phyloP scores from a whole-genome alignment of 2,329 filamentous ascomycete genomes.

The Aspergillus luchuensis region DNA sequence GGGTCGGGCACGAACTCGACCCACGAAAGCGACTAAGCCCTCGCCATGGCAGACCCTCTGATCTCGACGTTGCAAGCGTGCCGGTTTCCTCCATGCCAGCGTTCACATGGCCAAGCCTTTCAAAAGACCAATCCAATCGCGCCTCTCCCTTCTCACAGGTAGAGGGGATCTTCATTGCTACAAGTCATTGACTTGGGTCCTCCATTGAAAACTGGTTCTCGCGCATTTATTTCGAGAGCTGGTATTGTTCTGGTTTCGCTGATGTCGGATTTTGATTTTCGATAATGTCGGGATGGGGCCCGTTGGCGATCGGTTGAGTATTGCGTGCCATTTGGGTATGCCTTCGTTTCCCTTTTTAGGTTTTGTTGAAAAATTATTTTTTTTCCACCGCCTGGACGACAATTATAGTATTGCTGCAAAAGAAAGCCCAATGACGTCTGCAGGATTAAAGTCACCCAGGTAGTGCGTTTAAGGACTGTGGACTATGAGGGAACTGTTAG shows the following conservation, averaged over 20 bases:
- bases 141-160: constrained; percentile 2
- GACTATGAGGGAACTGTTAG: neutral
- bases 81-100: constrained; percentile 27
- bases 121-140: constrained; percentile 44
- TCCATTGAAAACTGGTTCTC: constrained; percentile 34
- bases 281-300: constrained; percentile 8
- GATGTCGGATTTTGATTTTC: constrained; percentile 5
- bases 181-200: constrained; percentile 41
- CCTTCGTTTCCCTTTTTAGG: neutral
- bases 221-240: constrained; percentile 14
- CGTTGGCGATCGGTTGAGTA: constrained; percentile 10
- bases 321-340: constrained; percentile 6
- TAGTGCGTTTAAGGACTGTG: constrained; percentile 24
- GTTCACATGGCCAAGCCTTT: constrained; percentile 36
- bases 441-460: constrained; percentile 27
- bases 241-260: constrained; percentile 16
- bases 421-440: constrained; percentile 2
- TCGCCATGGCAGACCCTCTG: neutral
- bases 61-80: constrained; percentile 16
- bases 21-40: constrained; percentile 18
- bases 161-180: constrained; percentile 44
- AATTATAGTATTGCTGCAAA: constrained; percentile 5
- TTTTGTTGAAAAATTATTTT: constrained; percentile 8
- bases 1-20: constrained; percentile 42
- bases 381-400: constrained; percentile 8